These are phyloP conservation scores for Colletotrichum sp. DNA, from an alignment of 2,329 filamentous ascomycete species.

Conservation along the genomic window DNA sequence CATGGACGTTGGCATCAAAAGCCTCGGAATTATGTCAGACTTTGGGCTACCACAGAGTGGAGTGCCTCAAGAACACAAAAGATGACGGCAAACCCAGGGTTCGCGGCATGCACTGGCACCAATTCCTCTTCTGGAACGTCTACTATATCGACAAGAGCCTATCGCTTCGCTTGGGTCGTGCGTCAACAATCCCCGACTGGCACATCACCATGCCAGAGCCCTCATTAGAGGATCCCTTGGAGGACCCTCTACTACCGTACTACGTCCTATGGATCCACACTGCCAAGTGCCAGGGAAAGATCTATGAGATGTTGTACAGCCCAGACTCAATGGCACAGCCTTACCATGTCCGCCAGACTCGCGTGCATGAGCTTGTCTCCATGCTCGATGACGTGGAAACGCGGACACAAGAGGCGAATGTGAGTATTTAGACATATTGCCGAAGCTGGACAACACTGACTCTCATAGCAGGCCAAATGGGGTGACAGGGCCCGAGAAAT, in stretches of 20 bases:
- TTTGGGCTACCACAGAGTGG: constrained; percentile 31
- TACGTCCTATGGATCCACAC: constrained; percentile 55
- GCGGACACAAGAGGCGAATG: constrained; percentile 24
- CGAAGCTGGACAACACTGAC: neutral
- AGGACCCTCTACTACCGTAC: constrained; percentile 32
- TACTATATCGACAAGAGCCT: constrained; percentile 64
- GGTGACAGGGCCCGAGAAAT: neutral
- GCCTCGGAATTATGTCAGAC: constrained; percentile 36
- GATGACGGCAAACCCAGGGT: constrained; percentile 16
- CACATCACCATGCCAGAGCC: constrained; percentile 50
- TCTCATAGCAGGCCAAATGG: neutral
- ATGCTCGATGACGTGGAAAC: constrained; percentile 36
- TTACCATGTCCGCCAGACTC: constrained; percentile 35
- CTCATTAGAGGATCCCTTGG: neutral
- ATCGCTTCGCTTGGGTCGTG: constrained; percentile 57
- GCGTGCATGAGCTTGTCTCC: constrained; percentile 34
- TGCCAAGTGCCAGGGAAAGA: constrained; percentile 56
- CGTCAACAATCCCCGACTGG: constrained; percentile 61
- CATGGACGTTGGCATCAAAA: constrained; percentile 33
- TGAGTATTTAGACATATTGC: neutral
- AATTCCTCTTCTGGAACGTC: constrained; percentile 59
- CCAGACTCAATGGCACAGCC: constrained; percentile 42
- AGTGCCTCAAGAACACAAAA: constrained; percentile 28
- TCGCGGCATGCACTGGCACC: constrained; percentile 34
- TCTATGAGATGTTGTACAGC: constrained; percentile 61